phyloP scores from a whole-genome alignment of 805 yeast genomes.

The Tetrapisispora taiwanensis region DNA sequence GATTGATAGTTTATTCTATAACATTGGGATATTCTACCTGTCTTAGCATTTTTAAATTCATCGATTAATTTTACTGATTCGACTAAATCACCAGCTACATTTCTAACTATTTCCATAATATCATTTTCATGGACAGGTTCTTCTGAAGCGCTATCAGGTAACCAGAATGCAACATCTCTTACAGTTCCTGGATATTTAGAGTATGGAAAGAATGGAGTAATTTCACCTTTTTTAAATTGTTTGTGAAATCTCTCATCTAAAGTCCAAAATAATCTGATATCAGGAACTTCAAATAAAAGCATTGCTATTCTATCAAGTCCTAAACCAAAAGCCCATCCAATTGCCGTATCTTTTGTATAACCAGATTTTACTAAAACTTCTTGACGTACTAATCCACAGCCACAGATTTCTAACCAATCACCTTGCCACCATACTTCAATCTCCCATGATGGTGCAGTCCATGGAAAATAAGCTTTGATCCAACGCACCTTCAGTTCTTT shows the following conservation, averaged over 20 bases:
- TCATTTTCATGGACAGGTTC: constrained; percentile 69
- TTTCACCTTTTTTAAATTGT: constrained; percentile 60
- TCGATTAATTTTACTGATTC: constrained; percentile 78
- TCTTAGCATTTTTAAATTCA: constrained; percentile 77
- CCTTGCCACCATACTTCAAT: constrained; percentile 98
- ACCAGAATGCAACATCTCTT: constrained; percentile 91
- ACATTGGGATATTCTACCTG: constrained; percentile 67
- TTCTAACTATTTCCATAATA: constrained; percentile 84
- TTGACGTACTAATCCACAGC: constrained; percentile 84
- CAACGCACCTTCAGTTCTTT: constrained; percentile 75
- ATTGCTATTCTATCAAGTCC: constrained; percentile 94
- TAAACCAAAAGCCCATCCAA: constrained; percentile 97
- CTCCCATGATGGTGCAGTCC: constrained; percentile 98
- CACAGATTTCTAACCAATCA: constrained; percentile 95
- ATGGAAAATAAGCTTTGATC: constrained; percentile 93
- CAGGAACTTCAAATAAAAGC: constrained; percentile 92
- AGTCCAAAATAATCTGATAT: constrained; percentile 89
- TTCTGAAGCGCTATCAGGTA: constrained; percentile 35
- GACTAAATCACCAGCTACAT: constrained; percentile 74
- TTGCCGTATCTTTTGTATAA: constrained; percentile 39
- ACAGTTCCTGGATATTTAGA: constrained; percentile 82
- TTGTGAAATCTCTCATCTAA: constrained; percentile 60
- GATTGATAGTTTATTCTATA: constrained; percentile 89
- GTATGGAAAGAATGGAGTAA: constrained; percentile 72
- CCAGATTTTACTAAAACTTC: constrained; percentile 70